Base-by-base conservation (phyloP, 2,329 filamentous ascomycete species). In the Neurospora sp. region DNA sequence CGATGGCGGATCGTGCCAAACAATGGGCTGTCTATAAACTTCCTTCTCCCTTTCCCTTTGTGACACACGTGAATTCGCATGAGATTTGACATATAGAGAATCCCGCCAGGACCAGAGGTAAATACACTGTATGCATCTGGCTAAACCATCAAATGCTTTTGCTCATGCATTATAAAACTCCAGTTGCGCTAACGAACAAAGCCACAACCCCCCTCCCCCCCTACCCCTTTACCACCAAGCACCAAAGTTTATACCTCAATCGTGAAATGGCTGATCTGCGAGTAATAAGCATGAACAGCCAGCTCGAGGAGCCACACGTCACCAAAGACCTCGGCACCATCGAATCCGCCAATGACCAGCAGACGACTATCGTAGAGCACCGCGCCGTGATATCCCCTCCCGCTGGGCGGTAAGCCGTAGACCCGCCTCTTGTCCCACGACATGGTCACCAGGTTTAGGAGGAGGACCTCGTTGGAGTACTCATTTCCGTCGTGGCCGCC, bases 371-470 rank as follows among this genome's bases (percentile, higher is more conserved):
- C 89, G 75, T 91, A 85, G 57, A 91, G 80, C 17, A 90, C 85
- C 0, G 88, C 84, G 67, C 88, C 87, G 77, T 91, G 89, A 77
- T 91, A 91, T 0, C 89, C 89, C 70, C 89, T 81, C 10, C 88
- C 88, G 75, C 83, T 86, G 0, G 88, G 89, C 11, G 86, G 84
- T 72, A 86, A 79, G 28, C 89, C 89, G 76, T 91, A 91, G 8
- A 90, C 86, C 72, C 83, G 86, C 71, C 89, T 83, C 76, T 84
- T 85, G 76, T 91, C 89, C 89, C 89, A 91, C n/a, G 87, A 85
- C 89, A 91, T 91, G 52, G 88, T 91, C 40, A 91, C 89, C 6
- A 91, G 82, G 76, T 91, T 91, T 39, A 91, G 82, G 67, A 91
- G 81, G 70, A 91, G 81, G 66, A 91, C 86, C 74, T 91, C 88